phyloP scores from a whole-genome alignment of 345 rosid species.

The Diplotaxis tenuifolia region DNA sequence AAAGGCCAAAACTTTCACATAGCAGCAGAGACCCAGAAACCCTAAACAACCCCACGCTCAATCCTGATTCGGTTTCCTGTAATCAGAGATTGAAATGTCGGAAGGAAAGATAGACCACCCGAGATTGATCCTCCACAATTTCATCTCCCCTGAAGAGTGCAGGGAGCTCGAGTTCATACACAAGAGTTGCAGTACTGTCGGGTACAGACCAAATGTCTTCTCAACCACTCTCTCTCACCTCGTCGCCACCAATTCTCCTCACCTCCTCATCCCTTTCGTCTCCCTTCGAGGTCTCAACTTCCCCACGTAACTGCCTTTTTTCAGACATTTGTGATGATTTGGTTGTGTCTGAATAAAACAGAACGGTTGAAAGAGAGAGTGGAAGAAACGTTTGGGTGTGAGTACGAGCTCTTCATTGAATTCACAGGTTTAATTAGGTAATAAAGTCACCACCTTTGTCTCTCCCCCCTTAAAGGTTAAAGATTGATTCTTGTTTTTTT shows the following conservation, averaged over 20 bases:
- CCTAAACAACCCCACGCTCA: too few relatives aligned
- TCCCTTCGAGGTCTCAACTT: slow-evolving; percentile 57
- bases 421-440: slow-evolving; percentile 39
- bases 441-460: not conserved
- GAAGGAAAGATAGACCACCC: too few relatives aligned
- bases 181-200: slow-evolving; percentile 72
- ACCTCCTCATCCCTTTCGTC: slow-evolving; percentile 70
- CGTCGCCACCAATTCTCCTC: slow-evolving; percentile 69
- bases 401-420: slow-evolving; percentile 73
- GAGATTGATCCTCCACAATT: slow-evolving; percentile 46
- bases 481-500: not conserved
- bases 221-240: slow-evolving; percentile 96
- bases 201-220: slow-evolving; percentile 86
- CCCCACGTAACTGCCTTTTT: not conserved
- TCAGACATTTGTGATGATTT: slow-evolving; percentile 8
- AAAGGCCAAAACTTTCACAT: not conserved
- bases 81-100: too few relatives aligned
- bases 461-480: not conserved
- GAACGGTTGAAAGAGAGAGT: slow-evolving; percentile 78
- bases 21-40: not conserved
- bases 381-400: slow-evolving; percentile 78
- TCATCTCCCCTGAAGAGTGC: slow-evolving; percentile 57
- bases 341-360: slow-evolving; percentile 23
- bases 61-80: too few relatives aligned
- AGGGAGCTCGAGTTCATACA: slow-evolving; percentile 85